Conservation (phyloP, 306 rosid genomes). For the Ormosia emarginata region DNA sequence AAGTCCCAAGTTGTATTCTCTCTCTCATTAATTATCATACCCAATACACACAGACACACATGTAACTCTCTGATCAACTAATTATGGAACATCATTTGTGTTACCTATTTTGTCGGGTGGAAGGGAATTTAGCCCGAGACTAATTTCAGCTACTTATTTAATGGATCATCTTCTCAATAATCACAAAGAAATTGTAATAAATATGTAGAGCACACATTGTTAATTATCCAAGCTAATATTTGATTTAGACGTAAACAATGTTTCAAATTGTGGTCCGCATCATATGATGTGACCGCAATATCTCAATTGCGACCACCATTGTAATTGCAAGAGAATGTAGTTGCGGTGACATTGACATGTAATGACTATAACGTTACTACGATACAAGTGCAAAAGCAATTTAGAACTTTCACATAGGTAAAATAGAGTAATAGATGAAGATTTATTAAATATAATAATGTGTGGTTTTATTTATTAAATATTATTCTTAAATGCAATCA, state of each 20-base stretch:
- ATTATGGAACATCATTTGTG: slow-evolving; percentile 22
- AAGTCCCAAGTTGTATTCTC: not conserved
- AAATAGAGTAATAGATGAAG: not conserved
- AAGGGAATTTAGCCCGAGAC: not conserved
- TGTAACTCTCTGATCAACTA: slow-evolving; percentile 14
- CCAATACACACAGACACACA: not conserved
- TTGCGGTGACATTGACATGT: too few species aligned
- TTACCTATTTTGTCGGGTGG: slow-evolving; percentile 23
- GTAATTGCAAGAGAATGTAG: too few species aligned
- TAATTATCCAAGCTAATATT: not conserved
- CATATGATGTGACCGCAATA: too few species aligned
- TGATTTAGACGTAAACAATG: not conserved
- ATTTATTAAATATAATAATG: not conserved
- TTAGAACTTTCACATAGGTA: not conserved
- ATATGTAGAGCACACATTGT: not conserved
- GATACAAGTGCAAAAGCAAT: too few species aligned
- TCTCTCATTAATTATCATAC: not conserved
- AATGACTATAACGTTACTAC: too few species aligned
- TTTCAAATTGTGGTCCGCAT: too few species aligned
- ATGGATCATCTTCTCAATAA: slow-evolving; percentile 14
- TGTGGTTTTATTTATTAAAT: not conserved
- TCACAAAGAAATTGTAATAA: not conserved
- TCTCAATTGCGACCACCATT: too few species aligned
- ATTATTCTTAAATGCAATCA: not conserved
- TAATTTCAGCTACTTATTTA: not conserved